Evolutionary conservation across 345 rosid species (phyloP).

Genomic region (Euphorbia lathyris): DNA sequence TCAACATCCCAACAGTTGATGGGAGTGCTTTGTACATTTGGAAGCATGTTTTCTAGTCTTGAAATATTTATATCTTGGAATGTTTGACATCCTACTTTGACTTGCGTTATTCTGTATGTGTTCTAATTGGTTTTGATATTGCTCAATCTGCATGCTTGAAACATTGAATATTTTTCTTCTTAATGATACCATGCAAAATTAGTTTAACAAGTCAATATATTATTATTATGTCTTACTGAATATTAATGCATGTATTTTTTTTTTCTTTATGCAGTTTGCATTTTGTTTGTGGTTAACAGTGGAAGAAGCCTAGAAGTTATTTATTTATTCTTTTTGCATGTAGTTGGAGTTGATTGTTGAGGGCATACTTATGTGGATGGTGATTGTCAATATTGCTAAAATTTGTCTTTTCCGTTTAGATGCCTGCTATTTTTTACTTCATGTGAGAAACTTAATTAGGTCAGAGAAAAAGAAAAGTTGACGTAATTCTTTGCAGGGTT

Average conservation of each 20-base stretch:
- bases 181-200: background rate
- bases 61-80: background rate
- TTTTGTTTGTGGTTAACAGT: background rate
- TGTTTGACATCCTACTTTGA: background rate
- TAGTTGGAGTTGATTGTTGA: background rate
- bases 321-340: background rate
- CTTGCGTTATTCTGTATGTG: background rate
- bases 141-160: background rate
- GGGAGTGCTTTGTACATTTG: background rate
- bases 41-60: background rate
- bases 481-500: slow-evolving; percentile 50
- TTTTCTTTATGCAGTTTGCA: background rate
- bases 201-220: background rate
- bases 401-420: background rate
- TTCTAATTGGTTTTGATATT: background rate
- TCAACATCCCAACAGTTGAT: background rate
- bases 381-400: background rate
- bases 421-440: background rate
- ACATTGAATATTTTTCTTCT: background rate
- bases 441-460: background rate
- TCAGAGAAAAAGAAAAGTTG: background rate
- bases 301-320: background rate
- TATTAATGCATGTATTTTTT: background rate
- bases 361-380: background rate
- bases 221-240: background rate